phyloP scores from a whole-genome alignment of 2,329 filamentous ascomycete genomes.

The Colletotrichum tabaci region DNA sequence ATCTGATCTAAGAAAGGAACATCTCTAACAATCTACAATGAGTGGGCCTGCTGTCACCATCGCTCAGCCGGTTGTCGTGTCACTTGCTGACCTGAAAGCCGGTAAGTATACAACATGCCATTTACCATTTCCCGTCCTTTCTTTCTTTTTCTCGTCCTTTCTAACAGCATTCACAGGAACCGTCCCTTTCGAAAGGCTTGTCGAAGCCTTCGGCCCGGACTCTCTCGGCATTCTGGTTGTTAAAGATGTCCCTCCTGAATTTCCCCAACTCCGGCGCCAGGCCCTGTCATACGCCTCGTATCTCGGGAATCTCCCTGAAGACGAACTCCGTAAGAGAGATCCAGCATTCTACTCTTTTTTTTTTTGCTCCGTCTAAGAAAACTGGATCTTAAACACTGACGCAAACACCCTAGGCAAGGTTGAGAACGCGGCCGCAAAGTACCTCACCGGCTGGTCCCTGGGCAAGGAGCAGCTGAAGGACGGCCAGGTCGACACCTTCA shows the following conservation, averaged over 20 bases:
- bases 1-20: background rate
- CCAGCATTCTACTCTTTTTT: background rate
- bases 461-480: constrained; percentile 86
- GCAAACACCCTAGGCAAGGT: constrained; percentile 61
- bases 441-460: constrained; percentile 82
- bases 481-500: constrained; percentile 83
- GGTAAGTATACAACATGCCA: constrained; percentile 56
- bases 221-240: constrained; percentile 94
- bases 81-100: constrained; percentile 70
- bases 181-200: constrained; percentile 77
- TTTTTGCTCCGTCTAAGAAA: too few species aligned
- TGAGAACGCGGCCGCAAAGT: constrained; percentile 73
- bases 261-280: constrained; percentile 77
- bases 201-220: constrained; percentile 88
- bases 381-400: constrained; percentile 10
- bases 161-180: constrained; percentile 62
- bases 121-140: too few species aligned
- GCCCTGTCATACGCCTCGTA: constrained; percentile 91
- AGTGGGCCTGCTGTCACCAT: constrained; percentile 50
- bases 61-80: constrained; percentile 72
- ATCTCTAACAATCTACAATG: background rate
- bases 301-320: constrained; percentile 82
- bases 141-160: too few species aligned
- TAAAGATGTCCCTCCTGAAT: constrained; percentile 82
- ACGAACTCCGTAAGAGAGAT: constrained; percentile 74